Conservation (phyloP, 345 rosid genomes). For the Corymbia maculata region DNA sequence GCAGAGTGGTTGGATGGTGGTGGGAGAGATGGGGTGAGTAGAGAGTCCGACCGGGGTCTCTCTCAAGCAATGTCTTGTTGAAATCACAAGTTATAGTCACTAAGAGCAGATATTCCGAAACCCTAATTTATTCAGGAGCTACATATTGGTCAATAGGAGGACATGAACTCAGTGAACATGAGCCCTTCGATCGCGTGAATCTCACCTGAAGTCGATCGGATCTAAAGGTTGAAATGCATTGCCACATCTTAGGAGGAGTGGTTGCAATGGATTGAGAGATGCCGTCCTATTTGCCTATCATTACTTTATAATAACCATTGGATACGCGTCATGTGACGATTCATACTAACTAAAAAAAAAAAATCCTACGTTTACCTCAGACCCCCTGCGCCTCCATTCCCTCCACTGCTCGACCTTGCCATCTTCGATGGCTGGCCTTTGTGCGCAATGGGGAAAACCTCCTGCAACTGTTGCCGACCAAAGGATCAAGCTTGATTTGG, state of each 20-base stretch:
- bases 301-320: rapidly evolving
- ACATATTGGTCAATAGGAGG: background rate
- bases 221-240: background rate
- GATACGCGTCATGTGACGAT: rapidly evolving
- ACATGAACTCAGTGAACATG: background rate
- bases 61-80: background rate
- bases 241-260: background rate
- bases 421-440: too few relatives aligned
- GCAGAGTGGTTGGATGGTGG: background rate
- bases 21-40: background rate
- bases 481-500: background rate
- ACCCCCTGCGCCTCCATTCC: rapidly evolving
- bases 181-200: rapidly evolving
- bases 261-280: rapidly evolving
- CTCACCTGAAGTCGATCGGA: background rate
- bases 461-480: background rate
- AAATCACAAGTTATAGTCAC: background rate
- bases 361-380: rapidly evolving
- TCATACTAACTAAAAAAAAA: background rate
- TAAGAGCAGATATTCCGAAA: background rate
- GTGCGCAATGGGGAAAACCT: rapidly evolving
- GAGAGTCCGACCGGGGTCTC: background rate
- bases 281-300: background rate
- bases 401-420: background rate
- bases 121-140: background rate